Evolutionary conservation across 2,329 filamentous ascomycete species (phyloP).

Genomic region (Triangularia setosa): DNA sequence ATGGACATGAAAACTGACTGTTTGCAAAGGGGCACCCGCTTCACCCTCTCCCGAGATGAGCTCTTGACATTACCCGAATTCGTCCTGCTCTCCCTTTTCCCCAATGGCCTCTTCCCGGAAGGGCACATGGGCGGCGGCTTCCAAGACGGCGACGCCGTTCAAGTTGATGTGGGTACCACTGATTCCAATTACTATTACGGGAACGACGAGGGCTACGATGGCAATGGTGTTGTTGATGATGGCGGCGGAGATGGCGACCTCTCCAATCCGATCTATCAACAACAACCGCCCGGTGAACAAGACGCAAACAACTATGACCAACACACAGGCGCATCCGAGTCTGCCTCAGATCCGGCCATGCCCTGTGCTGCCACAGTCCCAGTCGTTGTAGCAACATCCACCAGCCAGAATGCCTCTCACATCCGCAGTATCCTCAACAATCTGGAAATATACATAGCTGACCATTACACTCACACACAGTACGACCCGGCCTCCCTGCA

Average conservation of each 20-base stretch:
- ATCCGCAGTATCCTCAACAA: constrained; percentile 36
- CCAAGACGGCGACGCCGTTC: constrained; percentile 88
- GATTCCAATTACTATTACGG: constrained; percentile 21
- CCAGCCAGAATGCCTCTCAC: constrained; percentile 2
- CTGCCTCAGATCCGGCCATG: neutral
- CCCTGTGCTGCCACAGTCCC: neutral
- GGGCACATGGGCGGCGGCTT: constrained; percentile 91
- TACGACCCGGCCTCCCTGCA: constrained; percentile 95
- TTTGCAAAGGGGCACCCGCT: constrained; percentile 72
- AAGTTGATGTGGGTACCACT: constrained; percentile 71
- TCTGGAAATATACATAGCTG: constrained; percentile 41
- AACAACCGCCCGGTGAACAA: neutral
- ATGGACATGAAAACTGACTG: constrained; percentile 18
- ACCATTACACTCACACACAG: constrained; percentile 49
- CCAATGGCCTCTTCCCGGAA: constrained; percentile 96
- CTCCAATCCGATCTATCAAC: neutral
- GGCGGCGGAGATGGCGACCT: constrained; percentile 1
- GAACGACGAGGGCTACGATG: neutral
- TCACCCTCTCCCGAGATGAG: constrained; percentile 91
- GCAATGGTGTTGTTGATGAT: neutral
- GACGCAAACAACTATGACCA: neutral
- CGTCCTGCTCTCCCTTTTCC: constrained; percentile 93
- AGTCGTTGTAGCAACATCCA: neutral
- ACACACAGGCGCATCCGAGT: neutral
- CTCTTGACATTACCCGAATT: constrained; percentile 95